Base-by-base conservation (phyloP, 768 basidiomycete species). In the Mycena amicta region DNA sequence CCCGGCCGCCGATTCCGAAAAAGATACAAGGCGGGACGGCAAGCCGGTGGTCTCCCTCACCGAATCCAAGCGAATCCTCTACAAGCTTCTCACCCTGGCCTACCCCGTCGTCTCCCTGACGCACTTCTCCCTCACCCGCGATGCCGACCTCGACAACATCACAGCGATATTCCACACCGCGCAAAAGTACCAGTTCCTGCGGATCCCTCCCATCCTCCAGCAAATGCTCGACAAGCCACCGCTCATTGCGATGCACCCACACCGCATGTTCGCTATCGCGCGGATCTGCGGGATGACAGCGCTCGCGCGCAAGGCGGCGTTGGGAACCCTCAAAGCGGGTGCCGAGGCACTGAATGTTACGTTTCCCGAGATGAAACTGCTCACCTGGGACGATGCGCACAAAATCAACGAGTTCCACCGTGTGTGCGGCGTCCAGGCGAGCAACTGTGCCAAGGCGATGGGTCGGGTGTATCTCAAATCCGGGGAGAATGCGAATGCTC, bases 211-310 rank as follows among this genome's bases (percentile, higher is more conserved):
- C 18, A 1, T 51, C 31, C 28, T 60, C 3, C 23, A 52, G 53
- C 28, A 46, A 8, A 55, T 60, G 53, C 28, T 60, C 28, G 39
- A 20, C 8, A 37, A 51, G 25, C 23, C 18, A n/a, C 13, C 47
- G 2, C 49, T 39, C 20, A 28, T 55, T 16, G 49, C 33, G 11
- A 40, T 43, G 1, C 39, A 60, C 40, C 49, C 59, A 2, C 50
- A 60, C 40, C 59, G 53, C 4, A n/a, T 60, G 30, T 60, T 55
- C 40, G 59, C 59, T 13, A 60, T 60, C 50, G 59, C 49, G 8
- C 41, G 49, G 8, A 20, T 49, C 20, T 50, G 55, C 27, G 37
- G 28, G 18, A 5, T 50, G 5, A 25, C 31, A 6, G 33, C 23
- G 23, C 33, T 56, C n/a, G 22, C 47, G 31, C 55, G 37, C 18